Percentiles rank a stretch among this genome's conserved stretches.
These are phyloP conservation scores for Pseudozyma thailandica DNA, from an alignment of 1,284 basidiomycete species.

Conservation along the genomic window DNA sequence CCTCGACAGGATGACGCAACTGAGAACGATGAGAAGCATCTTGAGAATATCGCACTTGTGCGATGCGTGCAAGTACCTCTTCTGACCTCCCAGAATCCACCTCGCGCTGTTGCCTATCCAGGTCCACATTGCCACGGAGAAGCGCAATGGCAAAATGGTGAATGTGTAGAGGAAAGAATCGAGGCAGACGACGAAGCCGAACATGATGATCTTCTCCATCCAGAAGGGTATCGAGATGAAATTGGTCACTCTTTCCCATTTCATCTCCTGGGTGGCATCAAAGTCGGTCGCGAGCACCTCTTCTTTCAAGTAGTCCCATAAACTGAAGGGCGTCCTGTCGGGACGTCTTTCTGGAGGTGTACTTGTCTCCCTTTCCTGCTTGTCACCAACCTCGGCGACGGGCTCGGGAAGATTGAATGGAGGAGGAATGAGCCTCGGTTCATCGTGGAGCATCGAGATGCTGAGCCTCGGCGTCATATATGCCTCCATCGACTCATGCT, in stretches of 20 bases:
- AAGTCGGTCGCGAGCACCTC: conserved; percentile 85
- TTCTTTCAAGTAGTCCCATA: conserved; percentile 91
- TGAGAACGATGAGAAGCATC: conserved; percentile 79
- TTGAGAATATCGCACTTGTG: conserved; percentile 92
- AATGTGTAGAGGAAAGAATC: conserved; percentile 98
- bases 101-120: conserved; percentile 45
- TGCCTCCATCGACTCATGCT: conserved; percentile 18
- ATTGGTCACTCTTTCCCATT: conserved; percentile 97
- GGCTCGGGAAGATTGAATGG: not conserved
- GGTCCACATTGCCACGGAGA: conserved; percentile 61
- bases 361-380: not conserved
- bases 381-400: not conserved
- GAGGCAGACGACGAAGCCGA: conserved; percentile 92
- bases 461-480: conserved; percentile 31
- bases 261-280: conserved; percentile 89
- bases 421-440: not conserved
- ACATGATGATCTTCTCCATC: conserved; percentile 93
- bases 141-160: conserved; percentile 92
- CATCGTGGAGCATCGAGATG: conserved; percentile 22
- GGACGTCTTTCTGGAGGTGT: conserved; percentile 1
- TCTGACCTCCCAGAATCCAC: conserved; percentile 52
- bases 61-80: conserved; percentile 70
- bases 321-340: conserved; percentile 70
- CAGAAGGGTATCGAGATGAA: conserved; percentile 92
- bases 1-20: conserved; percentile 80